A percentile compares a stretch with the other conserved stretches of the same genome.
These are phyloP conservation scores for Lizonia empirigonia DNA, from an alignment of 2,329 filamentous ascomycete species.

Conservation along the genomic window DNA sequence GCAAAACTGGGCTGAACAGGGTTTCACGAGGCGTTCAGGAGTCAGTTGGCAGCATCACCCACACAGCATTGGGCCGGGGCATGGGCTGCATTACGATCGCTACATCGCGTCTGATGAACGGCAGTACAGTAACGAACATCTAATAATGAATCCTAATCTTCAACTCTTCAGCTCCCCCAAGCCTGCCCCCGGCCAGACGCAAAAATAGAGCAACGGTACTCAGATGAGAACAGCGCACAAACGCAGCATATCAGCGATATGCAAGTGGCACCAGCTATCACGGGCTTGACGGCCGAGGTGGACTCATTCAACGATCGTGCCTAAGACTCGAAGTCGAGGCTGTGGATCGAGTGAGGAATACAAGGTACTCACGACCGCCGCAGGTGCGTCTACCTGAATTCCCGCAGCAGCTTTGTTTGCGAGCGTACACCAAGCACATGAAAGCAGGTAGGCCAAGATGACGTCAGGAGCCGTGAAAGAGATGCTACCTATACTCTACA, in stretches of 20 bases:
- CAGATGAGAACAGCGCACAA: too few relatives aligned
- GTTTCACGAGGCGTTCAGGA: constrained; percentile 20
- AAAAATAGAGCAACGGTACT: neutral
- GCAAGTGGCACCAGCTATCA: neutral
- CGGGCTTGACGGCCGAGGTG: neutral
- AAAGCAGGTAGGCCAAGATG: too few relatives aligned
- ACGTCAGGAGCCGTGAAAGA: too few relatives aligned
- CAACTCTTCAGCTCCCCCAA: neutral
- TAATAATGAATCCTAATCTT: constrained; percentile 14
- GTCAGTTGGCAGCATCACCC: constrained; percentile 22
- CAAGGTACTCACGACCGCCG: neutral
- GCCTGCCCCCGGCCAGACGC: neutral
- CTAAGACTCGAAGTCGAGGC: neutral
- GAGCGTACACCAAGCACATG: too few relatives aligned
- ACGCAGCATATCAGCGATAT: constrained; percentile 12
- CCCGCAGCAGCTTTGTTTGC: too few relatives aligned
- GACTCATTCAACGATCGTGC: neutral
- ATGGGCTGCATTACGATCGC: constrained; percentile 26
- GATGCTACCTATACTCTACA: too few relatives aligned
- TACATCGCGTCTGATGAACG: constrained; percentile 9
- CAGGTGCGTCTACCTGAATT: too few relatives aligned
- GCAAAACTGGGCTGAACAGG: too few relatives aligned
- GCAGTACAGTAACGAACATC: constrained; percentile 10
- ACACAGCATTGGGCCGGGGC: constrained; percentile 17
- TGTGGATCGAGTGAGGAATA: neutral